Evolutionary conservation across 1,284 basidiomycete genomes (phyloP), one percentile per base, ranked within the genome.

Genomic region (Coniferiporia sulphurascens): DNA sequence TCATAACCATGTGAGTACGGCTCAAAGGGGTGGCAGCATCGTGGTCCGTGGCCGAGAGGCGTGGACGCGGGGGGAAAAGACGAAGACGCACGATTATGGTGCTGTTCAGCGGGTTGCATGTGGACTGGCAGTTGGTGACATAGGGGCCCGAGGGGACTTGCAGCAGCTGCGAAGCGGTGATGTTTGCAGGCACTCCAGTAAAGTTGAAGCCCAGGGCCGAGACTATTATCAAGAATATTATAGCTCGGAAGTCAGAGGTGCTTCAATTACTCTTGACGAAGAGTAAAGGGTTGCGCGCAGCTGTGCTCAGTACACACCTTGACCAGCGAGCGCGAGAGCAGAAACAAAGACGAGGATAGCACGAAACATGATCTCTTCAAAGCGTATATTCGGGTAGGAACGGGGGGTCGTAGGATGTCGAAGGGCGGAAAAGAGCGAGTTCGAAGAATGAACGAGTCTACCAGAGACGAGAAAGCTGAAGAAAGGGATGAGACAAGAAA

Each of bases 111-210:
- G 64, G 56, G 10, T 63, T 65, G 66, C 83, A 84, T 41, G 71
- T 69, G 6, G 61, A 50, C 22, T 68, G 60, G 67, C 85, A 86
- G 83, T 84, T 62, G 9, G 38, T 12, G 13, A 48, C 3, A 19
- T 8, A 59, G 4, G 53, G 63, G 44, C 70, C 66, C 56, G 78
- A 74, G 9, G 75, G 72, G 45, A 82, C 69, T 46, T 66, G 65
- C 34, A 88, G 70, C 55, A 86, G 76, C 21, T 84, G 66, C 21
- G 65, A 65, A 15, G 79, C 74, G 36, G 72, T 66, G 57, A 86
- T 65, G 56, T 70, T 76, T 21, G 61, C 56, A 9, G 69, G 71
- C 36, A 75, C 76, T 35, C 85, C 67, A 35, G 73, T 72, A 65
- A 88, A 74, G 27, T 22, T 19, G 43, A 52, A 27, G 34, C n/a